Conservation (phyloP, 495 filamentous ascomycete species). For the Lentithecium fluviatile region DNA sequence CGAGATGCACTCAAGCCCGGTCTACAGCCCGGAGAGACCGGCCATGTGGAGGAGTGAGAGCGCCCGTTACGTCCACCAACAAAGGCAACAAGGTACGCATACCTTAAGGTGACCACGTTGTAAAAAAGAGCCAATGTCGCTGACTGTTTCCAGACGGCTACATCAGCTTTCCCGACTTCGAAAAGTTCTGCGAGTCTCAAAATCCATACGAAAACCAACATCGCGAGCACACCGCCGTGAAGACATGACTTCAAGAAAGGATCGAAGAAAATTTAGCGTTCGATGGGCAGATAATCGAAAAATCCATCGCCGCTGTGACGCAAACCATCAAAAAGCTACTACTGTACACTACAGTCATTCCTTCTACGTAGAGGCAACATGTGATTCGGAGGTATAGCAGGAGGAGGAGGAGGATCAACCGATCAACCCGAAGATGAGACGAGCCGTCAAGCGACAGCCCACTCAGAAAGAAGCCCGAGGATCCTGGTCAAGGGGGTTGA, state of each 20-base stretch:
- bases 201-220: constrained; percentile 29
- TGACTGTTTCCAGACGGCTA: constrained; percentile 46
- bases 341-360: neutral
- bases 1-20: constrained; percentile 23
- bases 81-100: constrained; percentile 31
- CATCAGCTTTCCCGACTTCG: constrained; percentile 52
- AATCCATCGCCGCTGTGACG: constrained; percentile 1
- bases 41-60: constrained; percentile 29
- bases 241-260: constrained; percentile 22
- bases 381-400: constrained; percentile 5
- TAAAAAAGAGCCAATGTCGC: neutral
- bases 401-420: constrained; percentile 1
- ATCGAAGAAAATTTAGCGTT: neutral
- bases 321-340: constrained; percentile 11
- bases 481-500: neutral
- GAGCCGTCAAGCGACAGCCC: constrained; percentile 12
- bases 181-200: constrained; percentile 39
- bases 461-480: constrained; percentile 2
- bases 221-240: constrained; percentile 27
- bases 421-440: constrained; percentile 8
- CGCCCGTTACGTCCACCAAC: constrained; percentile 25
- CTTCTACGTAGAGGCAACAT: constrained; percentile 13
- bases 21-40: constrained; percentile 25
- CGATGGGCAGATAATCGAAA: neutral
- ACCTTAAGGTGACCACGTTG: neutral